These are phyloP conservation scores for Talaromyces sp. DNA, from an alignment of 2,329 filamentous ascomycete genomes.

Conservation along the genomic window DNA sequence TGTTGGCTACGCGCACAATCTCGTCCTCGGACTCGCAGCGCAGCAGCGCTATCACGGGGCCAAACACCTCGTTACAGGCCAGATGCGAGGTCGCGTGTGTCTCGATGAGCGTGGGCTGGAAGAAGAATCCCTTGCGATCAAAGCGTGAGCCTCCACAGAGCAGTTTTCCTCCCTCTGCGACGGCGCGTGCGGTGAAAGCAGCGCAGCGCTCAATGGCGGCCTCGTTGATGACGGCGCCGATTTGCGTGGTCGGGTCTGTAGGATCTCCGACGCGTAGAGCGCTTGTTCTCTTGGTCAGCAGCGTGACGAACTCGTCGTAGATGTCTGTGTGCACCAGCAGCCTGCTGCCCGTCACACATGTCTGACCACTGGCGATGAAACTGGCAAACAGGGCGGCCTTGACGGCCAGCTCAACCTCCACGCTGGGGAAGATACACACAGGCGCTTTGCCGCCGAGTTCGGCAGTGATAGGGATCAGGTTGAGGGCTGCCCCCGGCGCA, in stretches of 20 bases:
- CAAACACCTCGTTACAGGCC: constrained; percentile 43
- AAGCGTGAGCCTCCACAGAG: constrained; percentile 44
- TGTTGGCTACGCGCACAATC: constrained; percentile 44
- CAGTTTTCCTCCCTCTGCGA: constrained; percentile 34
- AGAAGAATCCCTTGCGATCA: constrained; percentile 44
- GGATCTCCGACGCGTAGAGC: constrained; percentile 52
- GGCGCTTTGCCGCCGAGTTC: constrained; percentile 23
- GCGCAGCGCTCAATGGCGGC: constrained; percentile 38
- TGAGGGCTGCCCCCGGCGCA: constrained; percentile 12
- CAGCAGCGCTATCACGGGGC: constrained; percentile 46
- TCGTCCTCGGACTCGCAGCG: constrained; percentile 43
- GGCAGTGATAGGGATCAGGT: constrained; percentile 19
- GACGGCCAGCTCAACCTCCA: constrained; percentile 17
- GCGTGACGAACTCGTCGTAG: constrained; percentile 32
- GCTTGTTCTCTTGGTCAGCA: constrained; percentile 45
- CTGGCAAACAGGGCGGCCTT: constrained; percentile 31
- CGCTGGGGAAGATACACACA: constrained; percentile 19
- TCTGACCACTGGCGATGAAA: constrained; percentile 52
- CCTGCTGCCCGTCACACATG: constrained; percentile 51
- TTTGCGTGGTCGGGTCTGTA: constrained; percentile 51
- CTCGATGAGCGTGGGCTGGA: constrained; percentile 43
- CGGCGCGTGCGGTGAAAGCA: constrained; percentile 29
- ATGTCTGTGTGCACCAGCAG: constrained; percentile 47
- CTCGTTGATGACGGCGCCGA: constrained; percentile 57
- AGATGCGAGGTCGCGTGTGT: constrained; percentile 18